Evolutionary conservation across 768 basidiomycete genomes (phyloP), one percentile per base, ranked within the genome.

Genomic region (Russula abietina): DNA sequence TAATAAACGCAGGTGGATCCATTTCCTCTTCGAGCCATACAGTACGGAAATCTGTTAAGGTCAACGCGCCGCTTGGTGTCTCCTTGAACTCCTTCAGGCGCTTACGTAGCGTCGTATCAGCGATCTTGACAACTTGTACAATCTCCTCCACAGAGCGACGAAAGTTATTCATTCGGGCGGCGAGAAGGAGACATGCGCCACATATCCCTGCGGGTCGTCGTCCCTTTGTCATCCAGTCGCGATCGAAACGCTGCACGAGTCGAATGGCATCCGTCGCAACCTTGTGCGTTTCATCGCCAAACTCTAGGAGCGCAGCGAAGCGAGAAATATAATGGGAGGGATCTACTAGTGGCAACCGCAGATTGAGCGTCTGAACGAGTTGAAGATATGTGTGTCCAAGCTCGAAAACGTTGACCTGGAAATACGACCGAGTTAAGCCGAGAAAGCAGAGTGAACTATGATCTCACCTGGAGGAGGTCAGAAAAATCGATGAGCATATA

Each of bases 401-500:
- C 70, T 94, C 93, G 69, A 96, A 98, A 14, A 99, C 97, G 71
- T 98, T 98, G 64, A 98, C 91, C 93, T 96, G 68, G 36, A 11
- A 58, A 62, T 14, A 28, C 19, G 38, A 30, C 28, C 41, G 46
- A 58, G 38, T 19, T 8, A 30, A 36, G n/a, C 51, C 6, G 39
- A 32, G 17, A 26, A 26, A 49, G 50, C 22, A 19, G 30, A 32
- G 61, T 19, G 32, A 39, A 41, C 32, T 67, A 39, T 39, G 39
- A 19, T 17, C 73, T 65, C 67, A 89, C 95, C 78, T 93, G 89
- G 4, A 99, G 82, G 45, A 95, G 79, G 71, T 98, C 96, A n/a
- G 93, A 93, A 70, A 99, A 98, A 75, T 99, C 97, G 65, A 99
- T 98, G 28, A 99, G 84, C 97, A 98, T 98, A 73, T 95, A 91